Percentiles rank a stretch among this genome's conserved stretches.
These are phyloP conservation scores for Talaromyces piceae DNA, from an alignment of 2,329 filamentous ascomycete species.

Conservation along the genomic window DNA sequence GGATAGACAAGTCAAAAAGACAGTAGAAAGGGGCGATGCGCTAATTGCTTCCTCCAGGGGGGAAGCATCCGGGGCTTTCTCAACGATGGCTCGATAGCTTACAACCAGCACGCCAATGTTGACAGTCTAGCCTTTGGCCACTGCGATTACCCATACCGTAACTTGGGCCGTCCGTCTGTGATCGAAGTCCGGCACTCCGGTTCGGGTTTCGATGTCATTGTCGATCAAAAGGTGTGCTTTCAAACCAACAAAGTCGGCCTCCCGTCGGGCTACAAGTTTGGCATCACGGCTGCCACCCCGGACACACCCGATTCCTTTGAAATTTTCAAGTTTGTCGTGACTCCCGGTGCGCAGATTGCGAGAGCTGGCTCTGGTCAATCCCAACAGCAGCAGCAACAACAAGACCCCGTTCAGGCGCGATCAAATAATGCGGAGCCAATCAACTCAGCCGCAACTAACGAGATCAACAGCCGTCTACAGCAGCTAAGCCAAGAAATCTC, in stretches of 20 bases:
- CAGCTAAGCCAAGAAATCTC: slow-evolving; percentile 52
- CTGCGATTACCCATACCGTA: slow-evolving; percentile 85
- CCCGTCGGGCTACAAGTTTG: slow-evolving; percentile 74
- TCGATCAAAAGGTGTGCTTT: slow-evolving; percentile 79
- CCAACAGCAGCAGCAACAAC: slow-evolving; percentile 23
- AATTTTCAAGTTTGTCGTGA: slow-evolving; percentile 73
- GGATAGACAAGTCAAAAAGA: too few species aligned
- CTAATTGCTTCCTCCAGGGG: slow-evolving; percentile 33
- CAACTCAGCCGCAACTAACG: slow-evolving; percentile 61
- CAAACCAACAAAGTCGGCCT: slow-evolving; percentile 68
- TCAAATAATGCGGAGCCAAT: slow-evolving; percentile 32
- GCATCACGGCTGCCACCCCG: slow-evolving; percentile 77
- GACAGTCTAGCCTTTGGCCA: slow-evolving; percentile 88
- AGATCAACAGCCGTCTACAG: slow-evolving; percentile 75
- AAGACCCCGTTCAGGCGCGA: slow-evolving; percentile 24
- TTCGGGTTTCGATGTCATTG: slow-evolving; percentile 63
- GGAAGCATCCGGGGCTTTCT: slow-evolving; percentile 87
- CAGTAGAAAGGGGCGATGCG: too few species aligned
- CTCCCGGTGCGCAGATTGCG: slow-evolving; percentile 20
- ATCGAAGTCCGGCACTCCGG: slow-evolving; percentile 65
- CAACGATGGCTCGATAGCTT: slow-evolving; percentile 82
- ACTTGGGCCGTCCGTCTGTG: slow-evolving; percentile 75
- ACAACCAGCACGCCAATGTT: slow-evolving; percentile 64
- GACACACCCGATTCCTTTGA: slow-evolving; percentile 95
- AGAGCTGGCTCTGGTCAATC: slow-evolving; percentile 25